These are phyloP conservation scores for Globisporangium rhizosaccharum DNA, from an alignment of 352 stramenopile species.

Conservation along the genomic window DNA sequence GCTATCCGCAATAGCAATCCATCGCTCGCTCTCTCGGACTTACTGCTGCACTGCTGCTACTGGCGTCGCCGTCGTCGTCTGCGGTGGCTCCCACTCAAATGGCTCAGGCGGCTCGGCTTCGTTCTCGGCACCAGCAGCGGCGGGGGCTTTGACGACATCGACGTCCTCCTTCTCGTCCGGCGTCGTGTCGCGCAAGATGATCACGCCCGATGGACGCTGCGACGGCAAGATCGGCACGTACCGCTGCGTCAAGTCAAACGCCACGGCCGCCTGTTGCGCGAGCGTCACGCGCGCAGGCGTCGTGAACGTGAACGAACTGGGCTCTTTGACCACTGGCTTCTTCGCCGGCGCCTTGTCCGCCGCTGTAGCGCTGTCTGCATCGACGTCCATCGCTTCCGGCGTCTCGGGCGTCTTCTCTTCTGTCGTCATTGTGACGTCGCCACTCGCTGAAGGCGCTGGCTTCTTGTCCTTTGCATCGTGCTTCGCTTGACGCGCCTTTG, in stretches of 20 bases:
- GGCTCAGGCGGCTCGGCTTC: slow-evolving; percentile 93
- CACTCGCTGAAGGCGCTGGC: slow-evolving; percentile 15
- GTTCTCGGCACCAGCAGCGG: slow-evolving; percentile 87
- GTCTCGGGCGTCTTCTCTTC: slow-evolving; percentile 49
- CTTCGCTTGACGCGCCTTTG: slow-evolving; percentile 92
- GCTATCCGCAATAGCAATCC: neutral
- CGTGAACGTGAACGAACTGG: slow-evolving; percentile 88
- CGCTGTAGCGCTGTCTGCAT: slow-evolving; percentile 33
- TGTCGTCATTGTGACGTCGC: slow-evolving; percentile 45
- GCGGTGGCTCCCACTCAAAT: slow-evolving; percentile 94
- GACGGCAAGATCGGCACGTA: slow-evolving; percentile 84
- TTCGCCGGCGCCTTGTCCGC: slow-evolving; percentile 39
- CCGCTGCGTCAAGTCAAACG: slow-evolving; percentile 89
- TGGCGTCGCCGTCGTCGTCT: slow-evolving; percentile 8
- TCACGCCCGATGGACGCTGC: slow-evolving; percentile 86
- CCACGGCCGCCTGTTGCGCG: slow-evolving; percentile 87
- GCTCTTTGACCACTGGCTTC: slow-evolving; percentile 79
- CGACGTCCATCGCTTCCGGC: slow-evolving; percentile 70
- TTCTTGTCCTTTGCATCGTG: slow-evolving; percentile 87
- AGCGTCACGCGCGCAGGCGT: slow-evolving; percentile 94
- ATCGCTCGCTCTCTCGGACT: neutral
- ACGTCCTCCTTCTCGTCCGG: slow-evolving; percentile 93
- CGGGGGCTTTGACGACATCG: slow-evolving; percentile 89
- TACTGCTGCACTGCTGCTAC: slow-evolving; percentile 6
- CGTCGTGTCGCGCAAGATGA: slow-evolving; percentile 94